phyloP scores from a whole-genome alignment of 805 yeast species.

The Lipomyces kockii region DNA sequence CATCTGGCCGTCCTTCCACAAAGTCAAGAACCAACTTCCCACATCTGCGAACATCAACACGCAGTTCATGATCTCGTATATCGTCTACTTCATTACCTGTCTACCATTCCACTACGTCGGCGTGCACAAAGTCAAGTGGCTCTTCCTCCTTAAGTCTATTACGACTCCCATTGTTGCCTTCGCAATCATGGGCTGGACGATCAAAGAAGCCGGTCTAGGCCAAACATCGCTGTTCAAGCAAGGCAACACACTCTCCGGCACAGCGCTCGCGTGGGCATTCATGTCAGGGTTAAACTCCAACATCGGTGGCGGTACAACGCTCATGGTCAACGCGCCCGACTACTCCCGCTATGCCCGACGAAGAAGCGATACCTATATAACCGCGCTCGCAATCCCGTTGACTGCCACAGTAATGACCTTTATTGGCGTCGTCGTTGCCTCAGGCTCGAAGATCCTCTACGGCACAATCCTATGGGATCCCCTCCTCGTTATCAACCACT shows the following conservation, averaged over 20 bases:
- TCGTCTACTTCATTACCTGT: constrained; percentile 79
- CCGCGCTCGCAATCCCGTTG: constrained; percentile 27
- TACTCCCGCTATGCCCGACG: constrained; percentile 55
- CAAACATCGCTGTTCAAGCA: constrained; percentile 17
- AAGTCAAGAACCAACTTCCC: constrained; percentile 50
- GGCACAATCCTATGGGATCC: constrained; percentile 38
- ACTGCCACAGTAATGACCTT: constrained; percentile 27
- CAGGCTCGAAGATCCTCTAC: constrained; percentile 33
- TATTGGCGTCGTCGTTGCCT: constrained; percentile 34
- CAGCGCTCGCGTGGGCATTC: constrained; percentile 78
- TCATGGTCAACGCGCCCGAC: constrained; percentile 56
- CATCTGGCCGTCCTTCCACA: constrained; percentile 58
- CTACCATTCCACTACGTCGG: constrained; percentile 82
- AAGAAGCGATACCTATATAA: constrained; percentile 31
- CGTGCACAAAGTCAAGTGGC: constrained; percentile 82
- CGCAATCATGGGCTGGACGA: constrained; percentile 79
- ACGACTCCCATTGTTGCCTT: constrained; percentile 83
- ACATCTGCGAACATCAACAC: constrained; percentile 31
- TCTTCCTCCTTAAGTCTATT: constrained; percentile 80
- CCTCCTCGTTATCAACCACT: constrained; percentile 25
- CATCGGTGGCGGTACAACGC: constrained; percentile 43
- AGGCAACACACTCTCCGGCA: constrained; percentile 52
- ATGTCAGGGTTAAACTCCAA: constrained; percentile 59
- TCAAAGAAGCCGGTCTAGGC: constrained; percentile 42
- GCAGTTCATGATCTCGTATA: constrained; percentile 73